Percentiles rank a stretch among this genome's conserved stretches.
phyloP scores from a whole-genome alignment of 2,329 filamentous ascomycete species.

The Apiospora arundinis region DNA sequence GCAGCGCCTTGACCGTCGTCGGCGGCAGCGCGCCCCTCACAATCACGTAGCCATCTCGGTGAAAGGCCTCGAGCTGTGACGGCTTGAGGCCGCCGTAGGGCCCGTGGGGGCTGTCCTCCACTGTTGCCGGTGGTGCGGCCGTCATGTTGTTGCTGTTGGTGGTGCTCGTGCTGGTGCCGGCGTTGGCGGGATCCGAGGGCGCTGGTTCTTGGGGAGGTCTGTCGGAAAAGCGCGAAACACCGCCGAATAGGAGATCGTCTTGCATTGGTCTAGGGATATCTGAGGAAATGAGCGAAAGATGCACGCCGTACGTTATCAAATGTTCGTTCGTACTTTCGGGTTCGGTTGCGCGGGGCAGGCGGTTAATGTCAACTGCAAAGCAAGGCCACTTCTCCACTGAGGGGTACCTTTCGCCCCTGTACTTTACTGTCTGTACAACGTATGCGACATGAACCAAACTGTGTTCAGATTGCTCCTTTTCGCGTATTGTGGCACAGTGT shows the following conservation, averaged over 20 bases:
- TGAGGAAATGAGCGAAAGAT: not conserved
- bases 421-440: conserved; percentile 7
- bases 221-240: conserved; percentile 16
- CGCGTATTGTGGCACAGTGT: not conserved
- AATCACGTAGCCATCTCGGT: conserved; percentile 87
- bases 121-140: conserved; percentile 26
- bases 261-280: not conserved
- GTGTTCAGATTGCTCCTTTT: not conserved
- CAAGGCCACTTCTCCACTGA: conserved; percentile 2
- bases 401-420: conserved; percentile 15
- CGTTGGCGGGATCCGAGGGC: not conserved
- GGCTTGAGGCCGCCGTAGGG: conserved; percentile 66
- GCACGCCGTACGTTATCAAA: not conserved
- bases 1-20: conserved; percentile 69
- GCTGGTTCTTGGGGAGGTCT: not conserved
- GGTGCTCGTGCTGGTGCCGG: not conserved
- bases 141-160: not conserved
- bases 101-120: conserved; percentile 22
- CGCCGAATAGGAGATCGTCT: conserved; percentile 11
- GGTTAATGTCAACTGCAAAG: not conserved
- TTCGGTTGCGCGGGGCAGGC: conserved; percentile 9
- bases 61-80: conserved; percentile 74
- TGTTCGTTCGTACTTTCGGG: conserved; percentile 15
- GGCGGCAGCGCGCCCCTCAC: conserved; percentile 77
- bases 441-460: conserved; percentile 1